Evolutionary conservation across 768 basidiomycete species (phyloP).

Genomic region (Kwoniella sp.): DNA sequence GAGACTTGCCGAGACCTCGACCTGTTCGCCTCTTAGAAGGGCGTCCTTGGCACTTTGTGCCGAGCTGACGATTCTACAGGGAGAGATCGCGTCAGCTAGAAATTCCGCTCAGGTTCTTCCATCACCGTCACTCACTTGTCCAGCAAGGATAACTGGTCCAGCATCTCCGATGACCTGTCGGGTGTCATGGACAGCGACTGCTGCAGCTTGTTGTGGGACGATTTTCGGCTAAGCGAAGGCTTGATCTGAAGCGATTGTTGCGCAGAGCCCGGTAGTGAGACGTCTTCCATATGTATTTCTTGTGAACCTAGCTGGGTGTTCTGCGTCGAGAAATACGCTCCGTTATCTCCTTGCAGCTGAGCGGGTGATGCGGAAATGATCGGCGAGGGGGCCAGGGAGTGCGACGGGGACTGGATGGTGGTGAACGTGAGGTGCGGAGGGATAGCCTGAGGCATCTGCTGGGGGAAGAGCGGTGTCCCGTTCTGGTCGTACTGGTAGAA

Average conservation of each 20-base stretch:
- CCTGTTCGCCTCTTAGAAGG: slow-evolving; percentile 38
- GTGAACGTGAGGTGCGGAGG: slow-evolving; percentile 38
- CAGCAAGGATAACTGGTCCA: slow-evolving; percentile 42
- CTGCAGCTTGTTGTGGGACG: slow-evolving; percentile 5
- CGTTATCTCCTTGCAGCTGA: slow-evolving; percentile 9
- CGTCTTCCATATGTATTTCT: slow-evolving; percentile 35
- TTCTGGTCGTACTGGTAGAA: slow-evolving; percentile 30
- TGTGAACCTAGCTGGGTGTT: slow-evolving; percentile 8
- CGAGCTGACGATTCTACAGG: slow-evolving; percentile 34
- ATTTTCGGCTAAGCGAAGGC: slow-evolving; percentile 6
- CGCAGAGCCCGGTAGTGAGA: slow-evolving; percentile 30
- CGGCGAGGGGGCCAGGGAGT: slow-evolving; percentile 28
- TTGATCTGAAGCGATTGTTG: slow-evolving; percentile 5
- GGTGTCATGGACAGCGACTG: slow-evolving; percentile 15
- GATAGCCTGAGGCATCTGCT: slow-evolving; percentile 23
- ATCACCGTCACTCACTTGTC: slow-evolving; percentile 35
- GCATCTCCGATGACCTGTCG: slow-evolving; percentile 39
- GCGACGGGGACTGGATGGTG: slow-evolving; percentile 15
- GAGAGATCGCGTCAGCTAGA: slow-evolving; percentile 3
- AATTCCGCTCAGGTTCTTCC: neutral
- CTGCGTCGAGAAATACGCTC: slow-evolving; percentile 6
- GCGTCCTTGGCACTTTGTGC: slow-evolving; percentile 43
- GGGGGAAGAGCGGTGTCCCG: slow-evolving; percentile 9
- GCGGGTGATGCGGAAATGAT: slow-evolving; percentile 19
- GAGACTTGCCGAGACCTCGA: slow-evolving; percentile 41